Percentiles rank a stretch among this genome's conserved stretches.
These are phyloP conservation scores for Solanum pinnatisectum DNA, from an alignment of 257 asterid genomes.

Conservation along the genomic window DNA sequence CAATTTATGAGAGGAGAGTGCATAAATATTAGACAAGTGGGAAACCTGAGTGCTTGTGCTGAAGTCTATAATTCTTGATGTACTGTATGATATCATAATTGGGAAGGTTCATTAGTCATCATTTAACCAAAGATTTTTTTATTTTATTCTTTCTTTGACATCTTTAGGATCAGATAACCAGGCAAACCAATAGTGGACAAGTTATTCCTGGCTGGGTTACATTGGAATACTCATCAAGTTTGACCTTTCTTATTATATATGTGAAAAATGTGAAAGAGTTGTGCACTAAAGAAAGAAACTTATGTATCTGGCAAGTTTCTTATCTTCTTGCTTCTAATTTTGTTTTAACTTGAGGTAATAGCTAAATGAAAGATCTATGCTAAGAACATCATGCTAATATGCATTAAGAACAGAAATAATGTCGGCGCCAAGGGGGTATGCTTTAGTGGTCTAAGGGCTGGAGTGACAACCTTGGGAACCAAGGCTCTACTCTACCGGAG, in stretches of 20 bases:
- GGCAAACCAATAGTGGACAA: background rate
- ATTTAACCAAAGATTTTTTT: background rate
- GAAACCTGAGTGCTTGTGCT: background rate
- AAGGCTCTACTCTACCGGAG: background rate
- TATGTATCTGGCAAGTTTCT: background rate
- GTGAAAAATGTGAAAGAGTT: background rate
- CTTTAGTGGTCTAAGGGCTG: background rate
- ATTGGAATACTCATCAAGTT: background rate
- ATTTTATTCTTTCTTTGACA: background rate
- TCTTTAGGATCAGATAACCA: background rate
- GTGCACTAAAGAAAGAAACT: background rate
- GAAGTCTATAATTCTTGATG: background rate
- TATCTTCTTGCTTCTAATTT: background rate
- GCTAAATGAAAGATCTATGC: background rate
- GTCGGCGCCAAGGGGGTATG: background rate
- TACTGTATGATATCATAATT: background rate
- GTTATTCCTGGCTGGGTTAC: background rate
- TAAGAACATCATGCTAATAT: background rate
- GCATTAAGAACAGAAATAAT: background rate
- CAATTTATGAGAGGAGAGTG: background rate
- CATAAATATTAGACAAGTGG: background rate
- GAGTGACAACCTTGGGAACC: background rate
- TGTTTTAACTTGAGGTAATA: background rate
- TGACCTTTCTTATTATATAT: background rate
- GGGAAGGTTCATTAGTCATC: background rate